These are phyloP conservation scores for Fusarium sp. DNA, from an alignment of 2,329 filamentous ascomycete genomes.

Conservation along the genomic window DNA sequence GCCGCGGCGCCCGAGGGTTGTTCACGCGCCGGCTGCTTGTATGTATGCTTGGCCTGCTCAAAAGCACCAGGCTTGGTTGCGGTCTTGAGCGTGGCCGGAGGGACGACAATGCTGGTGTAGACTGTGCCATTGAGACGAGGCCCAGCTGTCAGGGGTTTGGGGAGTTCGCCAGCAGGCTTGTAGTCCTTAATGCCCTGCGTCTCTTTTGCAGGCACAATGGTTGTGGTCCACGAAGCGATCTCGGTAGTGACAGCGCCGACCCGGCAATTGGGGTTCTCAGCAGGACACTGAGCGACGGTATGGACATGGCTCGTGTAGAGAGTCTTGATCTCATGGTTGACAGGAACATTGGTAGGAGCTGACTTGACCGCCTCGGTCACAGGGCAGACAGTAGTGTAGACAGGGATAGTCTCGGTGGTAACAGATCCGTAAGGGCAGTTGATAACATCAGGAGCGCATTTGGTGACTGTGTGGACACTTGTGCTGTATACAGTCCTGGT, in stretches of 20 bases:
- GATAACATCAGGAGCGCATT: conserved; percentile 62
- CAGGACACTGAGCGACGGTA: conserved; percentile 66
- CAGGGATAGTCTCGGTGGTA: conserved; percentile 46
- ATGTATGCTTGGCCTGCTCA: conserved; percentile 27
- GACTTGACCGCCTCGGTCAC: conserved; percentile 26
- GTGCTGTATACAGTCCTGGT: conserved; percentile 63
- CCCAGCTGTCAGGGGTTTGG: conserved; percentile 17
- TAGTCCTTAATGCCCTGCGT: conserved; percentile 26
- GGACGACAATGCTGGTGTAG: conserved; percentile 27
- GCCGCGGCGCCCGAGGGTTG: conserved; percentile 33
- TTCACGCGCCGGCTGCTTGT: conserved; percentile 11
- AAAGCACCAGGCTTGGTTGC: conserved; percentile 34
- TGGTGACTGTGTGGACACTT: conserved; percentile 64
- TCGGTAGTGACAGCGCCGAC: conserved; percentile 50
- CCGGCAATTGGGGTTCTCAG: conserved; percentile 62
- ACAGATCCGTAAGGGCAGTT: conserved; percentile 58
- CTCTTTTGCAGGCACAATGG: conserved; percentile 31
- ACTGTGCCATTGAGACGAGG: conserved; percentile 18
- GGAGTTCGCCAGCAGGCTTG: conserved; percentile 25
- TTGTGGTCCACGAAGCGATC: conserved; percentile 41
- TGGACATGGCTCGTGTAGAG: conserved; percentile 65
- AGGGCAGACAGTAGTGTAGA: conserved; percentile 32
- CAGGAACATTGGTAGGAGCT: conserved; percentile 23
- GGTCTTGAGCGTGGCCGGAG: conserved; percentile 33
- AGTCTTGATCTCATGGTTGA: conserved; percentile 49